Conservation (phyloP, 345 rosid genomes). For the Mallotus nudiflorus region DNA sequence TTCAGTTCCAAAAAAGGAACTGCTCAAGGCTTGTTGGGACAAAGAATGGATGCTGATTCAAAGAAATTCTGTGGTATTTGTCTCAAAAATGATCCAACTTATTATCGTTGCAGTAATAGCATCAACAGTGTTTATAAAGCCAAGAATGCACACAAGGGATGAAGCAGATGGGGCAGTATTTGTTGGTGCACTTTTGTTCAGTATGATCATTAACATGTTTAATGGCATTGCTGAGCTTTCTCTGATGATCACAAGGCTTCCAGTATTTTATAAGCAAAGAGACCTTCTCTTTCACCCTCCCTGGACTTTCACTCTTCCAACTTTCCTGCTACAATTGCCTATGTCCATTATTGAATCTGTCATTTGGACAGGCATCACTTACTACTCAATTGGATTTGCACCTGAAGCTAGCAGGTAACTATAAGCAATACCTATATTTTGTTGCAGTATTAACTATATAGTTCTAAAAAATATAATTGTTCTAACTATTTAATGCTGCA, state of each 20-base stretch:
- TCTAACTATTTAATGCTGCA: neutral
- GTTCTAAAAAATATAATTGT: neutral
- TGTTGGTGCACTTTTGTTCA: conserved; percentile 55
- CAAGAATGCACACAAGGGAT: conserved; percentile 56
- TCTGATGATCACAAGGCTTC: conserved; percentile 65
- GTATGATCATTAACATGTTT: conserved; percentile 76
- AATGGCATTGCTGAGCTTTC: conserved; percentile 86
- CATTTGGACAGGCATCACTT: conserved; percentile 64
- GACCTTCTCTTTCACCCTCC: conserved; percentile 81
- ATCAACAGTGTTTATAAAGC: conserved; percentile 65
- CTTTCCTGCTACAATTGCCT: conserved; percentile 63
- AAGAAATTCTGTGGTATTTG: conserved; percentile 68
- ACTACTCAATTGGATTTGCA: conserved; percentile 67
- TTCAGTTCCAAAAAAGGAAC: conserved; percentile 57
- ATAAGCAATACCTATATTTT: neutral
- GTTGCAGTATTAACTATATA: neutral
- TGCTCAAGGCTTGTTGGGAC: conserved; percentile 77
- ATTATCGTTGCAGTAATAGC: conserved; percentile 55
- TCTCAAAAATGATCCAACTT: conserved; percentile 72
- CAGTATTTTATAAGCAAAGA: conserved; percentile 90
- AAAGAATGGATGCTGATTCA: conserved; percentile 72
- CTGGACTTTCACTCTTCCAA: conserved; percentile 81
- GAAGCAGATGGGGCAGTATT: conserved; percentile 54
- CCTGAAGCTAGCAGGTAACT: conserved; percentile 72
- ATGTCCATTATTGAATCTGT: conserved; percentile 66